Conservation (phyloP, 192 early-diverging fungal species). For the Spinellus fusiger region DNA sequence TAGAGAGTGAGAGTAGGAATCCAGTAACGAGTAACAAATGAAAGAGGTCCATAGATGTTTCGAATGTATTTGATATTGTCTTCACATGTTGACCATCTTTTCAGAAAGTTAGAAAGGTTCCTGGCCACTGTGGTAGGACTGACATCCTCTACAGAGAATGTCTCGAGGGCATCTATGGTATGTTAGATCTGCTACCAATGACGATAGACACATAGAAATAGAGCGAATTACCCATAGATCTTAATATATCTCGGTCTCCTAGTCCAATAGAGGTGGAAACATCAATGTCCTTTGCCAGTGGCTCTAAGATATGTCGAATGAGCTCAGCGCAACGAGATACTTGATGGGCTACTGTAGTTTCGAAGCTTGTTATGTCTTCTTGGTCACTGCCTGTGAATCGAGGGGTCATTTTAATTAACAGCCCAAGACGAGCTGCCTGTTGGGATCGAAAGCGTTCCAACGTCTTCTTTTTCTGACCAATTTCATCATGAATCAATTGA, state of each 20-base stretch:
- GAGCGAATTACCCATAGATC: constrained; percentile 17
- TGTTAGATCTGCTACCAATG: no score
- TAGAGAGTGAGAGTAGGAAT: constrained; percentile 43
- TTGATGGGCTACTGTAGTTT: constrained; percentile 12
- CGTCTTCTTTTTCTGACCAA: constrained; percentile 42
- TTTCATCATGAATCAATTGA: constrained; percentile 52
- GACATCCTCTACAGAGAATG: neutral
- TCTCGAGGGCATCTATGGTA: constrained; percentile 9
- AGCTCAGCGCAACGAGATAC: constrained; percentile 8
- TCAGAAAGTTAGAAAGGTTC: constrained; percentile 29
- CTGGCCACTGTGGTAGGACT: constrained; percentile 17
- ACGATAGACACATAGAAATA: constrained; percentile 15
- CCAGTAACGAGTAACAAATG: constrained; percentile 61
- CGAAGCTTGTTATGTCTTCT: constrained; percentile 8
- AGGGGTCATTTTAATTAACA: constrained; percentile 46
- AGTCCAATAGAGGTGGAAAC: neutral
- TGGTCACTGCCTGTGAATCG: constrained; percentile 17
- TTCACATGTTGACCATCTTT: constrained; percentile 31
- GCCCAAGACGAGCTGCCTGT: constrained; percentile 59
- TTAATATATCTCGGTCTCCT: neutral
- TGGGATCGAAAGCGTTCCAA: constrained; percentile 44
- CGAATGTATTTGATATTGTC: constrained; percentile 25
- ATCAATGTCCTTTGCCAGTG: constrained; percentile 12
- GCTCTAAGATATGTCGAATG: constrained; percentile 15
- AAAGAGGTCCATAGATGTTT: constrained; percentile 48